Percentiles rank a stretch among this genome's conserved stretches.
Conservation (phyloP, 345 rosid species). For the Pistacia atlantica region DNA sequence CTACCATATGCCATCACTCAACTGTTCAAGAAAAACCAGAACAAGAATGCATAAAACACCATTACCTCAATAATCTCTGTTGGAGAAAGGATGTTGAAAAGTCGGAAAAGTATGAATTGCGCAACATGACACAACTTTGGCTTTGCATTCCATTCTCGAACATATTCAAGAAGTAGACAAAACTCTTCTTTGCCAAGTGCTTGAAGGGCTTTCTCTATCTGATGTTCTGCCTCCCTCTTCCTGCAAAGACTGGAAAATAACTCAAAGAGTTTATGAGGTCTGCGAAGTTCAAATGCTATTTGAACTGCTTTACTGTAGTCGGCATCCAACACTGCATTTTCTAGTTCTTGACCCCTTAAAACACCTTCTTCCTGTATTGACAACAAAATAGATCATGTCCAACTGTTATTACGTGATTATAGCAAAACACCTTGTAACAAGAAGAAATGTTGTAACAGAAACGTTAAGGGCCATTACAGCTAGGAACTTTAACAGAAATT, state of each 20-base stretch:
- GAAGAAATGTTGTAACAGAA: not conserved
- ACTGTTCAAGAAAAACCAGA: not conserved
- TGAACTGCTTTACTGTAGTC: constrained; percentile 77
- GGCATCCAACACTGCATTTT: constrained; percentile 82
- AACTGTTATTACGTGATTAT: not conserved
- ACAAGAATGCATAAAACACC: not conserved
- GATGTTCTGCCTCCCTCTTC: constrained; percentile 53
- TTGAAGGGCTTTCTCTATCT: constrained; percentile 62
- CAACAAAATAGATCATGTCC: not conserved
- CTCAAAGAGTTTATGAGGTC: constrained; percentile 81
- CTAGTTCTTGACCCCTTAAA: constrained; percentile 83
- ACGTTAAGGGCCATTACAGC: not conserved
- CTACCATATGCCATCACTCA: not conserved
- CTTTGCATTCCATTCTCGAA: constrained; percentile 94
- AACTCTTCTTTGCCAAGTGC: constrained; percentile 71
- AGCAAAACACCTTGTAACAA: not conserved
- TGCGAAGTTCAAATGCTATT: constrained; percentile 80
- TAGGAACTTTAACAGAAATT: not conserved
- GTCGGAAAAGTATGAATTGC: constrained; percentile 69
- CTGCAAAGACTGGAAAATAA: constrained; percentile 78
- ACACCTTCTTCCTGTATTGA: constrained; percentile 69
- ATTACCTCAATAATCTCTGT: constrained; percentile 76
- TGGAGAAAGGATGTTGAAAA: constrained; percentile 77
- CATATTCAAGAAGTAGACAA: constrained; percentile 68
- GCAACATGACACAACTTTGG: constrained; percentile 92